Conservation (phyloP, 2,329 filamentous ascomycete genomes). For the Sporothrix mexicana region DNA sequence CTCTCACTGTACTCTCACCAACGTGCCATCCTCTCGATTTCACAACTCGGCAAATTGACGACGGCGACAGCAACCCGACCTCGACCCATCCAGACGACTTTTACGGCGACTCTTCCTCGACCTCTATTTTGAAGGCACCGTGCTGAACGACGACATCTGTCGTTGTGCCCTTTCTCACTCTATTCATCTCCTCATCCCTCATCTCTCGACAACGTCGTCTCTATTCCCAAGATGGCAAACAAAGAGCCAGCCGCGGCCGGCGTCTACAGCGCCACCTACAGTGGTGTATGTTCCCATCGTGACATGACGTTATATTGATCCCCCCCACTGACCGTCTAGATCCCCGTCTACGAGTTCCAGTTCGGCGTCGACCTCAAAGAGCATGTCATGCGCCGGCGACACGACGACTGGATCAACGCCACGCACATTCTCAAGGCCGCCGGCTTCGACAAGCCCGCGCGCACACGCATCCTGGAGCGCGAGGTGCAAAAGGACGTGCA, state of each 20-base stretch:
- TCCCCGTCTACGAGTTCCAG: conserved; percentile 93
- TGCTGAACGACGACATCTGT: background rate
- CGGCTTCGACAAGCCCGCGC: conserved; percentile 93
- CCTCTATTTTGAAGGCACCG: background rate
- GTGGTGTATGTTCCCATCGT: conserved; percentile 57
- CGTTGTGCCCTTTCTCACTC: background rate
- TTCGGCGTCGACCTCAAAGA: conserved; percentile 77
- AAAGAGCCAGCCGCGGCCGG: conserved; percentile 53
- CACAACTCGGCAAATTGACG: background rate
- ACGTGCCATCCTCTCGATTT: background rate
- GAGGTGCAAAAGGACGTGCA: conserved; percentile 96
- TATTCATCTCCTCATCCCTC: background rate
- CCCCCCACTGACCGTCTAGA: conserved; percentile 57
- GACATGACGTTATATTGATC: background rate
- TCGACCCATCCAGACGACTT: background rate
- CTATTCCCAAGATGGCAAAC: conserved; percentile 50
- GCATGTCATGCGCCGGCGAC: conserved; percentile 93
- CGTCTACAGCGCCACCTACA: conserved; percentile 72
- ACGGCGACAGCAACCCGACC: background rate
- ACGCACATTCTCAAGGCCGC: conserved; percentile 98
- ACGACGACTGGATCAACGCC: conserved; percentile 99
- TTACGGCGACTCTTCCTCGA: background rate
- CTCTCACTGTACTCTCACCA: too few species aligned
- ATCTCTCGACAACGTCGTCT: background rate
- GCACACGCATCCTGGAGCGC: conserved; percentile 92